Base-by-base conservation (phyloP, 2,329 filamentous ascomycete genomes). In the Talaromyces sp. region DNA sequence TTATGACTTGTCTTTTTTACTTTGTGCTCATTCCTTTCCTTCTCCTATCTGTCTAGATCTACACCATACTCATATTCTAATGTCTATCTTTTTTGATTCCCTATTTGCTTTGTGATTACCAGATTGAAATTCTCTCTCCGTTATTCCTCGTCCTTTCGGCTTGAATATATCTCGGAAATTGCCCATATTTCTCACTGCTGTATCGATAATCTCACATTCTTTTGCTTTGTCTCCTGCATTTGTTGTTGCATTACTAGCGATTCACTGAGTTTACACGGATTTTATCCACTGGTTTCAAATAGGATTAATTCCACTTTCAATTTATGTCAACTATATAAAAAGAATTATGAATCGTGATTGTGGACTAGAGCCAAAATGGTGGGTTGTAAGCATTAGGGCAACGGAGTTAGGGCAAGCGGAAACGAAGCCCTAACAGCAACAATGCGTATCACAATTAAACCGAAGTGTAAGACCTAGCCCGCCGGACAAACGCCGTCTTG, bases 21-120 rank as follows among this genome's bases (percentile, higher is more conserved):
- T 41, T 41, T 39, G 31, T 3, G 35, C 27, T 33, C 24, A 33
- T 43, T 56, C 48, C 13, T 13, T 59, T 31, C 33, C 52, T 11
- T 24, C 43, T 7, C 56, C 7, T 50, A n/a, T 27, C 6, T 39
- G 33, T 37, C 52, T 22, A 19, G 16, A 22, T 10, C 31, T 19
- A 24, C 41, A 43, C 16, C 24, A 62, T 45, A 41, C 39, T 59
- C 35, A 19, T 52, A 61, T 35, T 41, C 19, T 62, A 62, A 62
- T 62, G 60, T 62, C 22, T 62, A 62, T 62, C 60, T 43, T 31
- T 6, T 22, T 54, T 62, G 60, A 64, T 47, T 68, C 33, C 47
- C 43, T 56, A 37, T 48, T 58, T 35, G 57, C 31, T 16, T 14
- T 37, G 13, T 37, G 13, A 37, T 31, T 35, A 11, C 35, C n/a